Conservation (phyloP, 2,329 filamentous ascomycete genomes). For the Chaetomium sp. region DNA sequence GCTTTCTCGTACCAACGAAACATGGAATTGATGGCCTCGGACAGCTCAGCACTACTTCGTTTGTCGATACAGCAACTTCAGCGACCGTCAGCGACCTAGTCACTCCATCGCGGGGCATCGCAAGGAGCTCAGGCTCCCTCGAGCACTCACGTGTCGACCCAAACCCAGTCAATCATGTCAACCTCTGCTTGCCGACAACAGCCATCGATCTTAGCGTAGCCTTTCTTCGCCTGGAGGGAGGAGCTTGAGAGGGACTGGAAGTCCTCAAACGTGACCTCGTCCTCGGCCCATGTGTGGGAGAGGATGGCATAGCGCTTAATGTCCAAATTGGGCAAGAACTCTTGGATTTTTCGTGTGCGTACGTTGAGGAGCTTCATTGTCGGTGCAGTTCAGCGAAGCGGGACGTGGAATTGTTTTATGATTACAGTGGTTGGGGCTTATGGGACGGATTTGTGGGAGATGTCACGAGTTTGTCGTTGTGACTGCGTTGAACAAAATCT, state of each 20-base stretch:
- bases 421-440: no score
- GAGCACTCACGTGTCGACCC: background rate
- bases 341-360: background rate
- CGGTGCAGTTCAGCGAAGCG: background rate
- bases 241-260: background rate
- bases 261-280: slow-evolving; percentile 23
- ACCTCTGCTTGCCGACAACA: slow-evolving; percentile 6
- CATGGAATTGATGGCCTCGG: slow-evolving; percentile 28
- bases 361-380: slow-evolving; percentile 23
- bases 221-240: slow-evolving; percentile 7
- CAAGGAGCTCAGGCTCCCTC: background rate
- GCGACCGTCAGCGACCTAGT: background rate
- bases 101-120: background rate
- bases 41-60: slow-evolving; percentile 20
- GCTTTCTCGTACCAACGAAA: slow-evolving; percentile 20
- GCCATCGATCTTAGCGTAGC: slow-evolving; percentile 16
- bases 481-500: no score
- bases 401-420: no score
- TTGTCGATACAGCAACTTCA: slow-evolving; percentile 30
- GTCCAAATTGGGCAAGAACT: slow-evolving; percentile 15
- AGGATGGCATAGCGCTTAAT: slow-evolving; percentile 24
- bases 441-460: no score
- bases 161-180: slow-evolving; percentile 10
- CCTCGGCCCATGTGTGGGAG: slow-evolving; percentile 24
- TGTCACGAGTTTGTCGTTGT: no score